Base-by-base conservation (phyloP, 1,139 yeast species). In the Blastobotrys raffinosifermentans region DNA sequence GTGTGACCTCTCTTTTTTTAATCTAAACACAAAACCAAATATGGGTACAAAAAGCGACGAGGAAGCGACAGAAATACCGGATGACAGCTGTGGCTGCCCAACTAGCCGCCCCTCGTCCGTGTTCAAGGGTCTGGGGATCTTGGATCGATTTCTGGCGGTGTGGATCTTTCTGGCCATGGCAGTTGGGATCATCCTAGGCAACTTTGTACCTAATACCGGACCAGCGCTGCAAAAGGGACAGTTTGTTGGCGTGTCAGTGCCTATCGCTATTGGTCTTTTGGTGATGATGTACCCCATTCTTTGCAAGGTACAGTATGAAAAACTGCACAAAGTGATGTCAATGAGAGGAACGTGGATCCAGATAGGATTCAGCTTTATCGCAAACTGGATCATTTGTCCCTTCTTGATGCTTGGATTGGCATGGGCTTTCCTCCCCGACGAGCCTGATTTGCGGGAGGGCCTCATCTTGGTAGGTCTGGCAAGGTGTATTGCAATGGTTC, bases 401-500 rank as follows among this genome's bases (percentile, higher is more conserved):
- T 61, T 75, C 23, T 46, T 75, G 32, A 76, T 76, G 82, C 32
- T 47, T 49, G 80, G 70, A 0, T 59, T 76, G 14, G 72, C 77
- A 0, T 76, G 82, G 81, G 56, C 72, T 26, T 64, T 68, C 0
- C 50, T 76, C 36, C 73, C 73, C 37, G 73, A 74, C 41, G 51
- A 65, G 38, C 59, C 58, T 4, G 80, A 73, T 40, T 70, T 70
- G 38, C 60, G 81, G 36, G 60, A 60, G 23, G 81, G 82, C 0
- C 62, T 76, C 4, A 73, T 76, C 29, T 67, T 76, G 70, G 73
- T 76, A 33, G 82, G 82, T 1, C 48, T 72, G 30, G 81, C 80
- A 2, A 54, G 82, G 41, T 76, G 82, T 52, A 74, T 76, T 47
- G 81, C 81, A 19, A 76, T 76, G 81, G 80, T 75, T 1, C 56